Evolutionary conservation across 768 basidiomycete genomes (phyloP), one percentile per base, ranked within the genome.

Genomic region (Lactarius sanguifluus): DNA sequence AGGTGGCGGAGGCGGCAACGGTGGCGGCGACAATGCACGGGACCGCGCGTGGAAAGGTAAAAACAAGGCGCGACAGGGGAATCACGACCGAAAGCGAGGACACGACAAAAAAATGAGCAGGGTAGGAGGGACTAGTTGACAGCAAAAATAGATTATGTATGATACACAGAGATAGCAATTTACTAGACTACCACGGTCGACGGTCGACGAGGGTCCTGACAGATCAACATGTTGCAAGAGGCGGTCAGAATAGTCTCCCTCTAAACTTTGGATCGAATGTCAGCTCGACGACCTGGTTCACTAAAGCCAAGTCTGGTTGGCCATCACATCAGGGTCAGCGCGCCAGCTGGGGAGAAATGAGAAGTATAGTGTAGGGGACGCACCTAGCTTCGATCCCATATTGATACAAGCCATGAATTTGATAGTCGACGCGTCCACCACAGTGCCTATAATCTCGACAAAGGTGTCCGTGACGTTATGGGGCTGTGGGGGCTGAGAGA

Each of bases 21-120:
- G 76, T 10, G 77, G 77, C 5, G 79, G 75, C 2, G 75, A 75
- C 12, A 78, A 77, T 36, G 75, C 73, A 28, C 80, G 82, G 32
- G 88, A 87, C 62, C 81, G 88, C 54, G 85, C 90, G 1, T 85
- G 83, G 79, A 92, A 90, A 73, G 89, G 90, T 70, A 91, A 86
- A 75, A 85, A 89, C 71, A 92, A 89, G 76, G 85, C 90, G 16
- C 88, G 86, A 60, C 79, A 83, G 57, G 86, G 76, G 2, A 94
- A 94, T 72, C 87, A 86, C 72, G 82, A 87, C 67, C 81, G 94
- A 38, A 94, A 91, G 75, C 79, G 91, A 61, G 95, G 92, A 0
- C 90, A 92, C 72, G 95, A 95, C 75, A 91, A 87, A 77, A 97
- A 97, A 80, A 87, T 96, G 90, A 82, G 85, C 12, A 83, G 80